These are phyloP conservation scores for Ashbya aceris DNA, from an alignment of 1,139 yeast genomes.

Conservation along the genomic window DNA sequence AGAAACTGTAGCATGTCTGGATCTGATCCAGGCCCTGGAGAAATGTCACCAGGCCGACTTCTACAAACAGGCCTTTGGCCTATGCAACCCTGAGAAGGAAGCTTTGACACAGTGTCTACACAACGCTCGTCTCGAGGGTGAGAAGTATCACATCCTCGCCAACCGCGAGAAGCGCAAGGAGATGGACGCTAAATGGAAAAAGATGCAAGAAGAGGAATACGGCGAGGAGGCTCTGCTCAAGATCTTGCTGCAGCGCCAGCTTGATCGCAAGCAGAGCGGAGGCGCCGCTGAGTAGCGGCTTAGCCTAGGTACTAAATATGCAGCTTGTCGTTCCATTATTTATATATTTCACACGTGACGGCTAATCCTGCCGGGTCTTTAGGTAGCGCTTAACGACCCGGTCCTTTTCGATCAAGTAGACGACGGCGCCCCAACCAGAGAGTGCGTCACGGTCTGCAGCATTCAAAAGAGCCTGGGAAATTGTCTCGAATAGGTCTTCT, in stretches of 20 bases:
- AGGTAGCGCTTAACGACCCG: constrained; percentile 78
- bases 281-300: neutral
- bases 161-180: constrained; percentile 49
- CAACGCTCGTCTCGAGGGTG: constrained; percentile 60
- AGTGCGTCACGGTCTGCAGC: constrained; percentile 97
- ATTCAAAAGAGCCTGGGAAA: constrained; percentile 85
- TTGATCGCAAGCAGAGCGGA: neutral
- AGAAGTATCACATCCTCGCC: constrained; percentile 50
- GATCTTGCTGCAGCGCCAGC: constrained; percentile 48
- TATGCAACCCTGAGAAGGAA: constrained; percentile 78
- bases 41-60: constrained; percentile 76
- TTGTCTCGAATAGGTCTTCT: constrained; percentile 92
- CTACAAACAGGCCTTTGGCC: constrained; percentile 66
- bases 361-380: constrained; percentile 84
- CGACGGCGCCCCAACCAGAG: constrained; percentile 98
- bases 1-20: constrained; percentile 49
- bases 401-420: constrained; percentile 86
- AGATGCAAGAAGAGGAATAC: constrained; percentile 64
- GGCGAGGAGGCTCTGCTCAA: constrained; percentile 70
- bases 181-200: constrained; percentile 48
- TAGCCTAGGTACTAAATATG: neutral
- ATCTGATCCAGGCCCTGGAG: constrained; percentile 78
- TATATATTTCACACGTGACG: constrained; percentile 9
- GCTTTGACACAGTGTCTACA: constrained; percentile 73
- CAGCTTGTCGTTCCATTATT: constrained; percentile 2